Base-by-base conservation (phyloP, 768 basidiomycete species). In the Termitomyces sp. region DNA sequence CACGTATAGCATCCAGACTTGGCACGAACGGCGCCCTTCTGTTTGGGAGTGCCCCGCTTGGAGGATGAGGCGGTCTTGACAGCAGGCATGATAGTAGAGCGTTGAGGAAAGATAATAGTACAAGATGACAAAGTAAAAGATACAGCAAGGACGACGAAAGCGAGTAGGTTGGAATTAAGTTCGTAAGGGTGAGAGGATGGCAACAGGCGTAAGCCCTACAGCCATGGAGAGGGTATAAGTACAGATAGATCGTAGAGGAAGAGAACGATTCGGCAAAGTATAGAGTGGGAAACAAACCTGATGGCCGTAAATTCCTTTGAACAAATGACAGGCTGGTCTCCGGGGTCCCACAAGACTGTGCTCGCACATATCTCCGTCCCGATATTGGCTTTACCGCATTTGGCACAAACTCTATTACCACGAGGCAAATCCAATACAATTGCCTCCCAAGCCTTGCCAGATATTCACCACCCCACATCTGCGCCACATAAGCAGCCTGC, bases 1-100 rank as follows among this genome's bases (percentile, higher is more conserved):
- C 91, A 93, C 59, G 91, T 93, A 77, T 92, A 93, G 73, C 92
- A 94, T 65, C 92, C 91, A 57, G 90, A 89, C 82, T 93, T 93
- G 58, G 91, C 91, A 71, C 91, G 87, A 33, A 88, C 84, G 58
- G 89, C 87, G 71, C 89, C 91, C 80, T 92, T 93, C 63, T 85
- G 81, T 73, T 92, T 92, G 64, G 86, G 81, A 71, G 83, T 78
- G 68, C 84, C 84, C 72, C 70, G 59, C 65, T 78, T 82, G 74
- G 79, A 78, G 60, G 75, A 40, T 39, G 73, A 70, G 55, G 80
- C 71, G 20, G 76, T 74, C 71, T 80, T 83, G 3, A 73, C 68
- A 7, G 79, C 74, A 49, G 79, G 78, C 76, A 78, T 78, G 50
- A 59, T 53, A 49, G 57, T 18, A 44, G 55, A 49, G 57, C n/a